Conservation (phyloP, 2,329 filamentous ascomycete genomes). For the Didymella exigua region DNA sequence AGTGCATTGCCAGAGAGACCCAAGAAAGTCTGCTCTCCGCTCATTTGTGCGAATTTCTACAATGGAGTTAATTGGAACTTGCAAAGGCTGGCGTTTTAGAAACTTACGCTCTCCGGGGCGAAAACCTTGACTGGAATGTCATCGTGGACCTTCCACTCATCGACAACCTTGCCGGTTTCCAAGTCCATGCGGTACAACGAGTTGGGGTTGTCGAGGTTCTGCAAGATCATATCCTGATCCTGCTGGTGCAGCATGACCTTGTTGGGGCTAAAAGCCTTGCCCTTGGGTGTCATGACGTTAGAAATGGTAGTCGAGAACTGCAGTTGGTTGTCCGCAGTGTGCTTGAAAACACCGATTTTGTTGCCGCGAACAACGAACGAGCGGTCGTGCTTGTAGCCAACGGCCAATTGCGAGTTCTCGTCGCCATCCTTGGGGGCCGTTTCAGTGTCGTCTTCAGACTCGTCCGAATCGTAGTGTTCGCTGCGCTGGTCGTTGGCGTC, state of each 20-base stretch:
- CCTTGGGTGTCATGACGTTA: slow-evolving; percentile 86
- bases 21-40: slow-evolving; percentile 90
- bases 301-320: slow-evolving; percentile 98
- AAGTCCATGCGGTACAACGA: slow-evolving; percentile 97
- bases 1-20: slow-evolving; percentile 92
- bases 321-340: slow-evolving; percentile 87
- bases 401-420: slow-evolving; percentile 90
- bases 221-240: slow-evolving; percentile 86
- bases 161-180: slow-evolving; percentile 95
- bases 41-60: slow-evolving; percentile 96
- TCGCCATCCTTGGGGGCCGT: slow-evolving; percentile 75
- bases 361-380: slow-evolving; percentile 97
- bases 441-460: slow-evolving; percentile 78
- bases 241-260: slow-evolving; percentile 96
- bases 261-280: slow-evolving; percentile 83
- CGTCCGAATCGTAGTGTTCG: slow-evolving; percentile 75
- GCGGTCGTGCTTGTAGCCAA: slow-evolving; percentile 95
- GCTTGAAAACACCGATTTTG: slow-evolving; percentile 99
- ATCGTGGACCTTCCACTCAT: slow-evolving; percentile 98
- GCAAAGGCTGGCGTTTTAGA: not conserved
- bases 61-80: slow-evolving; percentile 26
- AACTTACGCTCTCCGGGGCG: slow-evolving; percentile 77
- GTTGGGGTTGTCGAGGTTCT: slow-evolving; percentile 82
- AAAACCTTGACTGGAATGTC: slow-evolving; percentile 93
- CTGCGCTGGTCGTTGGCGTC: slow-evolving; percentile 69